Evolutionary conservation across 2,329 filamentous ascomycete species (phyloP).

Genomic region (Apiospora marii): DNA sequence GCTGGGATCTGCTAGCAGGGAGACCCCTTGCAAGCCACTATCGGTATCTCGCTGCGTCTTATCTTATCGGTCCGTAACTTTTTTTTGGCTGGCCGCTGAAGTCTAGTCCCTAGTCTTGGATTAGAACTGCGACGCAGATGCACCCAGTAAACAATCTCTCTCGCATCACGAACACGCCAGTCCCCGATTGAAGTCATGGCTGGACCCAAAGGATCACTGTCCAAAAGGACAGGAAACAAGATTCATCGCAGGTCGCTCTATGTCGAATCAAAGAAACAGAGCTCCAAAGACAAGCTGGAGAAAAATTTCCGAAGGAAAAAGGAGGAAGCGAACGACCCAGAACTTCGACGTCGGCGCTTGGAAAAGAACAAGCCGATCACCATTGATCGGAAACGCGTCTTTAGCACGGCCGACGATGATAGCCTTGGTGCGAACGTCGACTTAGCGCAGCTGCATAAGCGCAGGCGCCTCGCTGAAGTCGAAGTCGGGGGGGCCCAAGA

Average conservation of each 20-base stretch:
- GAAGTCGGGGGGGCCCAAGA: conserved; percentile 57
- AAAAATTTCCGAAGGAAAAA: conserved; percentile 80
- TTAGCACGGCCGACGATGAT: conserved; percentile 73
- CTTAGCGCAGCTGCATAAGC: conserved; percentile 63
- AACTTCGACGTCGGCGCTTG: conserved; percentile 75
- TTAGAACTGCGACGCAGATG: background rate
- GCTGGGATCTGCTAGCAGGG: conserved; percentile 12
- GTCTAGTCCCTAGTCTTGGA: background rate
- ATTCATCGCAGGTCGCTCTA: conserved; percentile 79
- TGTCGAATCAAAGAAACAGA: conserved; percentile 79
- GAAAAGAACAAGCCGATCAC: conserved; percentile 82
- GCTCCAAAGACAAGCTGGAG: conserved; percentile 77
- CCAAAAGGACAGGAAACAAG: conserved; percentile 71
- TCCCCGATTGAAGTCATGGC: conserved; percentile 22
- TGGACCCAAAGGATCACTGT: conserved; percentile 31
- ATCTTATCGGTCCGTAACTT: conserved; percentile 18
- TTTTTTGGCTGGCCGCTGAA: background rate
- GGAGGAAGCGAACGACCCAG: conserved; percentile 85
- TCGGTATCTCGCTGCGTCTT: background rate
- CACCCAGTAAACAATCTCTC: background rate
- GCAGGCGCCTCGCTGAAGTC: conserved; percentile 59
- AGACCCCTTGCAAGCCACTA: background rate
- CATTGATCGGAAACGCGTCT: conserved; percentile 87
- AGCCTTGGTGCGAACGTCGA: conserved; percentile 64
- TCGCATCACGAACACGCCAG: conserved; percentile 4